These are phyloP conservation scores for Vitis rotundifolia DNA, from an alignment of 164 flowering plant species.

Conservation along the genomic window DNA sequence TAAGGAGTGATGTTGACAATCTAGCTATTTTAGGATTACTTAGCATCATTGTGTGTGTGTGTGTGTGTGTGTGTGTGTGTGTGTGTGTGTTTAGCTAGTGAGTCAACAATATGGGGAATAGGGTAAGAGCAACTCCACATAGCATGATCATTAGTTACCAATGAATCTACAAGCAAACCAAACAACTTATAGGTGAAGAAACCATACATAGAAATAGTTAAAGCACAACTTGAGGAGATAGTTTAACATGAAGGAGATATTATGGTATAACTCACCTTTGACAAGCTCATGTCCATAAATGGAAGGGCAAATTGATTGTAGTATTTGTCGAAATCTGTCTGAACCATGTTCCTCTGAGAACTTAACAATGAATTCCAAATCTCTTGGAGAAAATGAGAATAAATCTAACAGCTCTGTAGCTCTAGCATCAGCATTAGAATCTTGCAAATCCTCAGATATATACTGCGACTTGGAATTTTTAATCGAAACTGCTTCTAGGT, in stretches of 20 bases:
- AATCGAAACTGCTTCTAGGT: constrained; percentile 82
- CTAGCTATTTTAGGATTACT: too few species aligned
- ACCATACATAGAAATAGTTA: background rate
- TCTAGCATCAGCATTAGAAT: constrained; percentile 43
- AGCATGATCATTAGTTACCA: background rate
- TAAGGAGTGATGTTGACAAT: too few species aligned
- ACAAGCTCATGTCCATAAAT: constrained; percentile 98
- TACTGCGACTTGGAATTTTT: constrained; percentile 82
- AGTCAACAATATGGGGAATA: too few species aligned
- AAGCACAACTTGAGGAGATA: background rate
- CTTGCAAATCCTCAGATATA: constrained; percentile 50
- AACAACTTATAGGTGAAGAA: background rate
- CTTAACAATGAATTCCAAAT: constrained; percentile 86
- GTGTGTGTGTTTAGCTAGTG: too few species aligned
- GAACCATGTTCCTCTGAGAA: constrained; percentile 83
- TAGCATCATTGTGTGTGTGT: too few species aligned
- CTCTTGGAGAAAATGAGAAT: constrained; percentile 78
- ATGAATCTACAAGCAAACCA: background rate
- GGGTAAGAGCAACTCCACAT: too few species aligned
- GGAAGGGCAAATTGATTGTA: constrained; percentile 95
- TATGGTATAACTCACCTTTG: constrained; percentile 53
- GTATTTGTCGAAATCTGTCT: constrained; percentile 79
- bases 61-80: too few species aligned
- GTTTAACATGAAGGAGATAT: background rate
- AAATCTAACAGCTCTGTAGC: constrained; percentile 63